Evolutionary conservation across 257 asterid genomes (phyloP), one percentile per base, ranked within the genome.

Genomic region (Penstemon davidsonii): DNA sequence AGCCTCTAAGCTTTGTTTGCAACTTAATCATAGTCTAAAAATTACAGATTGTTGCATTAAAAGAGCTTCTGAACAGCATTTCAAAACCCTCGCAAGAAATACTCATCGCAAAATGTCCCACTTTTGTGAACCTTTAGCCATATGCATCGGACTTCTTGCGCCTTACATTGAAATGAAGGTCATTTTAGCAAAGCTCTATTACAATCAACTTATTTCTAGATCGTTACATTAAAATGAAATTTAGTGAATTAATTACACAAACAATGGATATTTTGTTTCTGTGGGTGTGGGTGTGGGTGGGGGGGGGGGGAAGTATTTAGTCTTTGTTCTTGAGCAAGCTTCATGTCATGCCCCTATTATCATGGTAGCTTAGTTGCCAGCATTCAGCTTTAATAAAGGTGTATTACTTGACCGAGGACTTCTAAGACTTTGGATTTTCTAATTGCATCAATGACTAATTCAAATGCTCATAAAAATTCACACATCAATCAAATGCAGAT

Each of bases 401-500:
- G 56, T 45, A 45, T 10, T 11, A 47, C 57, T 7, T 13, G 42
- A 39, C 54, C 9, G 67, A 60, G 40, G 53, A 33, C 36, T 49
- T 37, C 41, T 37, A 69, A 39, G 60, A 10, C 54, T 43, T 37
- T 47, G 40, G 33, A 25, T 25, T 25, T 25, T 25, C 33, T 25
- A 25, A 25, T 2, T 25, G 33, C 33, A 25, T 25, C 38, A 69
- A 8, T 36, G 38, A 60, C 10, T 58, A 13, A 54, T 13, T 25
- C 58, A 55, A 46, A 41, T 12, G 55, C 52, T 5, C 3, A 43
- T 15, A 66, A 33, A 1, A 5, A 3, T 44, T 36, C 18, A 38
- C 36, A 73, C 47, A 25, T 3, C 50, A 41, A 43, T 73, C 49
- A 59, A 62, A 62, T 55, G 70, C 37, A 70, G 46, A 68, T n/a